phyloP scores from a whole-genome alignment of 2,329 filamentous ascomycete genomes.

The Trichoderma arundinaceum region DNA sequence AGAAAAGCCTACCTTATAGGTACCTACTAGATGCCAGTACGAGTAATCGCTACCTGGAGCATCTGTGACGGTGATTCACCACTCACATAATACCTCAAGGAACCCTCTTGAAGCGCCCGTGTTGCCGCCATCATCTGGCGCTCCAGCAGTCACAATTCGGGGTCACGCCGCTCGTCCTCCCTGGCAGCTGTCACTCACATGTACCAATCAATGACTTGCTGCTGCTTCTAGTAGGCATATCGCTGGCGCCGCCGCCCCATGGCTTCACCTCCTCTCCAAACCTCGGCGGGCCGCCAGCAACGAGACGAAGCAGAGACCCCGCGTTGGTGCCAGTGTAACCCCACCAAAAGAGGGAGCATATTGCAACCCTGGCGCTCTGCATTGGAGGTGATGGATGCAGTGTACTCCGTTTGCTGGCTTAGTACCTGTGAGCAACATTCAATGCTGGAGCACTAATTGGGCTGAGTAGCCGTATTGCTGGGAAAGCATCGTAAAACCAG shows the following conservation, averaged over 20 bases:
- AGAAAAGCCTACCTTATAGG: too few species aligned
- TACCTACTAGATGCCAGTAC: too few species aligned
- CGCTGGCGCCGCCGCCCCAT: background rate
- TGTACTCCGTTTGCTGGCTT: too few species aligned
- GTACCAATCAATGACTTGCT: background rate
- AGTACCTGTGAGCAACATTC: too few species aligned
- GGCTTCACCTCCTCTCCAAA: constrained; percentile 10
- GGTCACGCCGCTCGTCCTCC: constrained; percentile 9
- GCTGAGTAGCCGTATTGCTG: too few species aligned
- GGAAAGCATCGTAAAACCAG: too few species aligned
- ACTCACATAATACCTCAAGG: background rate
- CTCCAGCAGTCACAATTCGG: constrained; percentile 9
- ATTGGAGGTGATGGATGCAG: too few species aligned
- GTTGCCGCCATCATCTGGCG: background rate
- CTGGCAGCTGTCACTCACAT: constrained; percentile 2
- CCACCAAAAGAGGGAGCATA: too few species aligned
- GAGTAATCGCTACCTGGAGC: too few species aligned
- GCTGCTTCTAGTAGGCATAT: background rate
- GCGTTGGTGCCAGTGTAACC: constrained; percentile 10
- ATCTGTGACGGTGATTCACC: too few species aligned
- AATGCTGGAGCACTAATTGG: too few species aligned
- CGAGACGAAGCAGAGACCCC: background rate
- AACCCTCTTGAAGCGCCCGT: background rate
- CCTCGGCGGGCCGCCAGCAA: background rate
- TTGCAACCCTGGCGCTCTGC: too few species aligned